Base-by-base conservation (phyloP, 2,329 filamentous ascomycete species). In the Alternaria sp. region DNA sequence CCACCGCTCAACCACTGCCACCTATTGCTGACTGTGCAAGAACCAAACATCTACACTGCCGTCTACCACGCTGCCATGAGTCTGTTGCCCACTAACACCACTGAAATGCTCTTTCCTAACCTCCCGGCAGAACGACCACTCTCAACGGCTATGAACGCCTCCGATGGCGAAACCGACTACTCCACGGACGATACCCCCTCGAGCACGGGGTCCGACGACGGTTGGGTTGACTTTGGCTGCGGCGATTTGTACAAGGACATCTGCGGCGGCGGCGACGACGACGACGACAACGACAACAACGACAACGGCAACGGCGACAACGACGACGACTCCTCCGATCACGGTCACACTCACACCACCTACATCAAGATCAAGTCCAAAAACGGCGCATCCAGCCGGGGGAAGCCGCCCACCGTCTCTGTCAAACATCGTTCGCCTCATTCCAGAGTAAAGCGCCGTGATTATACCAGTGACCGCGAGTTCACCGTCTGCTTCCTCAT, bases 11-110 rank as follows among this genome's bases (percentile, higher is more conserved):
- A 40, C 36, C 3, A 15, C 8, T 40, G 0, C 36, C 9, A 3
- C 36, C 9, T 0, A 17, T 0, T 40, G n/a, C 9, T 11, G 36
- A 17, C 36, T 17, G n/a, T 0, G 9, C 36, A 17, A 17, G 0
- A 6, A 3, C 5, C 36, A 17, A 3, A 2, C 6, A 40, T 17
- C 8, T 40, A 40, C n/a, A 40, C n/a, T 10, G 36, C n/a, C 36
- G 1, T 40, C 1, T 40, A 0, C 36, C 15, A 17, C 36, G n/a
- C 36, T 40, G 3, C n/a, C 36, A 40, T 40, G n/a, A 40, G 36
- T 40, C 4, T 40, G n/a, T 1, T 1, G 3, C n/a, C 36, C n/a
- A 10, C 9, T 17, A 3, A 6, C 4, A 40, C n/a, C 15, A 40
- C 36, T 40, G 36, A 11, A 40, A 40, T n/a, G 36, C 8, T 11